A percentile compares a stretch with the other conserved stretches of the same genome.
Conservation (phyloP, 352 stramenopile species). For the Globisporangium heterothallicum region DNA sequence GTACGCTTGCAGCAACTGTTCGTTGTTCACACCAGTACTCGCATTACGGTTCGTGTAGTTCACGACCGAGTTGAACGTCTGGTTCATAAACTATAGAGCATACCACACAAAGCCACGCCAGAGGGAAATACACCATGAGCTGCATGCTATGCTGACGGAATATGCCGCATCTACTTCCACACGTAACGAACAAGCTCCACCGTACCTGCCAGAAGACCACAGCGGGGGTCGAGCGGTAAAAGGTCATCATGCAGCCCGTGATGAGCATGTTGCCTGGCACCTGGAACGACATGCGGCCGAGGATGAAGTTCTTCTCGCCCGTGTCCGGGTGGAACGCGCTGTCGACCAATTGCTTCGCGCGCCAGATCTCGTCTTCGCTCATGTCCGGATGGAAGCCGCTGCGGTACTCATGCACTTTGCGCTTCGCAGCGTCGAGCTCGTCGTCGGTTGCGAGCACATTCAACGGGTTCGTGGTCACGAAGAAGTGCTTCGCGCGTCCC, state of each 20-base stretch:
- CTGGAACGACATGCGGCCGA: conserved; percentile 84
- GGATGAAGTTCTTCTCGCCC: conserved; percentile 83
- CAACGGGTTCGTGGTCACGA: conserved; percentile 85
- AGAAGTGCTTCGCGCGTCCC: conserved; percentile 78
- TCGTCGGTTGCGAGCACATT: conserved; percentile 70
- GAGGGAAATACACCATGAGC: too few species aligned
- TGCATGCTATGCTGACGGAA: neutral
- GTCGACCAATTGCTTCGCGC: conserved; percentile 82
- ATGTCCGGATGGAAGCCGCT: conserved; percentile 26
- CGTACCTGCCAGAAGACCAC: conserved; percentile 81
- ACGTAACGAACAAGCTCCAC: too few species aligned
- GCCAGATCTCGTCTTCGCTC: conserved; percentile 74
- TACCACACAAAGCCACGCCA: too few species aligned
- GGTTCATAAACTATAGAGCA: conserved; percentile 73
- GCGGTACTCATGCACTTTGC: conserved; percentile 65
- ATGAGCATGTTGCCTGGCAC: conserved; percentile 89
- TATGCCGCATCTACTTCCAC: neutral
- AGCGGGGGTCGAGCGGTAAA: conserved; percentile 74
- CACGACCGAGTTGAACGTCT: conserved; percentile 90
- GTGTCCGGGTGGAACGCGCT: conserved; percentile 88
- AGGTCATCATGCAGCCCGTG: conserved; percentile 84
- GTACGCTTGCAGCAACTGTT: conserved; percentile 80
- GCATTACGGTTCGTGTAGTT: conserved; percentile 93
- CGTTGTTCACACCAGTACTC: conserved; percentile 74
- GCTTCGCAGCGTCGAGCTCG: conserved; percentile 72